A percentile compares a stretch with the other conserved stretches of the same genome.
Evolutionary conservation across 495 filamentous ascomycete species (phyloP).

Genomic region (Neurospora sp.): DNA sequence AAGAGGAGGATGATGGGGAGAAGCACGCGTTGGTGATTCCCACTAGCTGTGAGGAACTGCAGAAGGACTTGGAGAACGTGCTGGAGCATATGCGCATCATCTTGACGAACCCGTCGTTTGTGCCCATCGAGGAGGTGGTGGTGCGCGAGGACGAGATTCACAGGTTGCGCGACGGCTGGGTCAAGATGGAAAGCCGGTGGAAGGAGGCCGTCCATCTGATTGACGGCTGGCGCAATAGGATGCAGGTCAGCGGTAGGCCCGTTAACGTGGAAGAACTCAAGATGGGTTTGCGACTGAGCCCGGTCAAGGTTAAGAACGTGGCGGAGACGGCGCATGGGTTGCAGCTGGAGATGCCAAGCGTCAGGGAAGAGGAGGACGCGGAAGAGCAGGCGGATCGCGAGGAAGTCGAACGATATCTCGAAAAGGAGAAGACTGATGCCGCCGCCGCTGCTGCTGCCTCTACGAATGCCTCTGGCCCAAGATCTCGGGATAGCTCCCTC

Average conservation of each 20-base stretch:
- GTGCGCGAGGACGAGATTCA: conserved; percentile 83
- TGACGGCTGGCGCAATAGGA: conserved; percentile 82
- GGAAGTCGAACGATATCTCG: background rate
- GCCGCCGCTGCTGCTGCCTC: background rate
- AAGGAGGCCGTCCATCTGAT: conserved; percentile 81
- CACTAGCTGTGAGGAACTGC: conserved; percentile 61
- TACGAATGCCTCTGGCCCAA: background rate
- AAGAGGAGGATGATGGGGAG: conserved; percentile 15
- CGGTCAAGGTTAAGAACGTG: conserved; percentile 45
- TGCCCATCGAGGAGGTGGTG: conserved; percentile 88
- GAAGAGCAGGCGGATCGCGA: conserved; percentile 15
- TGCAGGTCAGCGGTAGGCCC: conserved; percentile 66
- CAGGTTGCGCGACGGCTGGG: conserved; percentile 71
- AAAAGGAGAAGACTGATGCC: background rate
- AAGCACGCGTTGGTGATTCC: conserved; percentile 37
- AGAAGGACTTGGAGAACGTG: conserved; percentile 59
- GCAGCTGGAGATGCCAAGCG: conserved; percentile 26
- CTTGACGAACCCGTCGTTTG: conserved; percentile 90
- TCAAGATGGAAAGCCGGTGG: conserved; percentile 86
- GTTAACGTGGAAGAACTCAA: conserved; percentile 77
- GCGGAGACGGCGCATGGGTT: conserved; percentile 34
- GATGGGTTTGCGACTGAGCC: conserved; percentile 60
- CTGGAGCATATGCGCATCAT: conserved; percentile 72
- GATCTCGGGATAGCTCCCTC: conserved; percentile 10
- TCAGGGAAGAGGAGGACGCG: conserved; percentile 29